Evolutionary conservation across 805 yeast genomes (phyloP), one percentile per base, ranked within the genome.

Genomic region (Candida nanaspora): DNA sequence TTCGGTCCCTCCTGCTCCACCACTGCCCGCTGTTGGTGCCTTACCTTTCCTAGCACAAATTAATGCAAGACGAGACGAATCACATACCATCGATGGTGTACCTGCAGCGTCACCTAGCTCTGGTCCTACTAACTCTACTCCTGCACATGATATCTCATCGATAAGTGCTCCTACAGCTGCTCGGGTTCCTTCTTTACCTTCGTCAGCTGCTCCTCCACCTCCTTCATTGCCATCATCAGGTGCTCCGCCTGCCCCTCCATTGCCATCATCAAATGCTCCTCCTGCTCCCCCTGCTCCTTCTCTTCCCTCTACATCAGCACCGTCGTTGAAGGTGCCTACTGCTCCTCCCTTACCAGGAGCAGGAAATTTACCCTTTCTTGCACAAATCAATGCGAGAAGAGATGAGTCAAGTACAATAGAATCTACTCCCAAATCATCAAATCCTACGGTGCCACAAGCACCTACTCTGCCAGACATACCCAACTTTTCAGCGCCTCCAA

Each of bases 1-100:
- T n/a, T n/a, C n/a, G n/a, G n/a, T n/a, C n/a, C 50, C 66, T 6
- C 56, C 69, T 5, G 50, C 65, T 7, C 47, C 57, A 6, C 47
- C 56, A 33, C 27, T n/a, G n/a, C n/a, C n/a, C n/a, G n/a, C n/a
- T n/a, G n/a, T n/a, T n/a, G n/a, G n/a, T n/a, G n/a, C n/a, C 0
- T 53, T 77, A 20, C 83, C 85, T 6, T 78, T 78, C 49, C 63
- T 78, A 37, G 78, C 78, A 1, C 75, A 77, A 43, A 78, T 78
- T 37, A 75, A 76, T 45, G 68, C 71, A 31, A 74, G 72, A 52
- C 64, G 82, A 55, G 67, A 71, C 46, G 78, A 78, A 18, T 44
- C 69, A 1, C 53, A 64, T 52, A 80, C 74, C 13, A 65, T 77
- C n/a, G 77, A 69, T 40, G 53, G 59, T 9, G 41, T 49, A 6